Evolutionary conservation across 305 asterid genomes (phyloP).

Genomic region (Fraxinus ornus): DNA sequence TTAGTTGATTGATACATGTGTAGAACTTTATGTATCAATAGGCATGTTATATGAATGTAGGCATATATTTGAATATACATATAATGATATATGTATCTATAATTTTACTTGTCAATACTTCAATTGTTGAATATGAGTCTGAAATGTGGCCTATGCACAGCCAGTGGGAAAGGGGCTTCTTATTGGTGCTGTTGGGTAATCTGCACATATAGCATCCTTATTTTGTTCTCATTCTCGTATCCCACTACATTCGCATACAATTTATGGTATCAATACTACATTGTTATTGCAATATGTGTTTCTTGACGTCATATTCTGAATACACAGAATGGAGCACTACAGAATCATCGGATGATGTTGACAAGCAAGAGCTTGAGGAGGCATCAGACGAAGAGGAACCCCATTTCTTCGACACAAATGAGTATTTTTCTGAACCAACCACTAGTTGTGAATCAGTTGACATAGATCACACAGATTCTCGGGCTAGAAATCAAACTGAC

Average conservation of each 20-base stretch:
- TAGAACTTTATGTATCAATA: not conserved
- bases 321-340: slow-evolving; percentile 88
- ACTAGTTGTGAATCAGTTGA: slow-evolving; percentile 33
- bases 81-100: not conserved
- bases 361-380: slow-evolving; percentile 91
- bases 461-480: slow-evolving; percentile 40
- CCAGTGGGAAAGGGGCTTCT: not conserved
- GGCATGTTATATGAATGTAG: not conserved
- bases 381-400: slow-evolving; percentile 82
- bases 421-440: slow-evolving; percentile 50
- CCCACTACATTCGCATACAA: not conserved
- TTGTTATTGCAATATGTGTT: not conserved
- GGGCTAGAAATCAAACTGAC: slow-evolving; percentile 30
- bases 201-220: not conserved
- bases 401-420: slow-evolving; percentile 67
- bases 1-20: not conserved
- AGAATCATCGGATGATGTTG: slow-evolving; percentile 87
- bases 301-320: slow-evolving; percentile 23
- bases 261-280: not conserved
- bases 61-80: not conserved
- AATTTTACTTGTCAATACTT: not conserved
- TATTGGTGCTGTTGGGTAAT: not conserved
- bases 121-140: not conserved
- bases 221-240: not conserved
- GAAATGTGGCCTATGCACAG: not conserved